Conservation (phyloP, 306 rosid genomes). For the Hylodesmum podocarpum region DNA sequence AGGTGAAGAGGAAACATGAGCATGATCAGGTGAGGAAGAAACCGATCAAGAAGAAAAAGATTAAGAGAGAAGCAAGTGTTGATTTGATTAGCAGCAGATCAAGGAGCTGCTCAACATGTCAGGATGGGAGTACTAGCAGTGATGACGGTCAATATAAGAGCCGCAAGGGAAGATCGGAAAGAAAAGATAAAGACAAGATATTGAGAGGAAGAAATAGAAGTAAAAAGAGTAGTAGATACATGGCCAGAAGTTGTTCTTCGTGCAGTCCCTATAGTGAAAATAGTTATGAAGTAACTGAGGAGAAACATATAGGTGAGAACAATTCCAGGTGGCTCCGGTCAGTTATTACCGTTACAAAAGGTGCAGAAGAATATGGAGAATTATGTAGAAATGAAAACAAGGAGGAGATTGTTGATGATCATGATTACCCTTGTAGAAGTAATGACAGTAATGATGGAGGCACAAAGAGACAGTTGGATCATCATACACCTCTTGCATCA, state of each 20-base stretch:
- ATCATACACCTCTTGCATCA: conserved; percentile 24
- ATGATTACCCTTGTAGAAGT: conserved; percentile 75
- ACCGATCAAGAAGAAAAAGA: conserved; percentile 47
- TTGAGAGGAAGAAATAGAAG: conserved; percentile 40
- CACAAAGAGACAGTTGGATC: conserved; percentile 50
- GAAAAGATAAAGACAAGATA: conserved; percentile 44
- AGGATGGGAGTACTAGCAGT: conserved; percentile 36
- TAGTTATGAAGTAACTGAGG: conserved; percentile 39
- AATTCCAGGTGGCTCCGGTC: conserved; percentile 61
- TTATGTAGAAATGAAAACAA: conserved; percentile 39
- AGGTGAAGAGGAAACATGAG: conserved; percentile 49
- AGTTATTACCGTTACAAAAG: conserved; percentile 52
- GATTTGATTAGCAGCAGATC: conserved; percentile 45
- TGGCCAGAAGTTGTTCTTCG: conserved; percentile 61
- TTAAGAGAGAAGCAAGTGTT: conserved; percentile 51
- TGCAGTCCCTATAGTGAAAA: conserved; percentile 38
- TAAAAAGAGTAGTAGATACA: conserved; percentile 47
- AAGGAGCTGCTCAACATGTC: conserved; percentile 54
- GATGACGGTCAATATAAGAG: conserved; percentile 45
- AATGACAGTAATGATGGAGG: conserved; percentile 62
- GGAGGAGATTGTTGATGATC: conserved; percentile 66
- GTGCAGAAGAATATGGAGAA: conserved; percentile 39
- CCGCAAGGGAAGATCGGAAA: conserved; percentile 43
- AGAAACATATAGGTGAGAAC: conserved; percentile 36
- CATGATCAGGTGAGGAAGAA: conserved; percentile 47